These are phyloP conservation scores for Taphrina flavorubra DNA, from an alignment of 1,139 yeast species.

Conservation along the genomic window DNA sequence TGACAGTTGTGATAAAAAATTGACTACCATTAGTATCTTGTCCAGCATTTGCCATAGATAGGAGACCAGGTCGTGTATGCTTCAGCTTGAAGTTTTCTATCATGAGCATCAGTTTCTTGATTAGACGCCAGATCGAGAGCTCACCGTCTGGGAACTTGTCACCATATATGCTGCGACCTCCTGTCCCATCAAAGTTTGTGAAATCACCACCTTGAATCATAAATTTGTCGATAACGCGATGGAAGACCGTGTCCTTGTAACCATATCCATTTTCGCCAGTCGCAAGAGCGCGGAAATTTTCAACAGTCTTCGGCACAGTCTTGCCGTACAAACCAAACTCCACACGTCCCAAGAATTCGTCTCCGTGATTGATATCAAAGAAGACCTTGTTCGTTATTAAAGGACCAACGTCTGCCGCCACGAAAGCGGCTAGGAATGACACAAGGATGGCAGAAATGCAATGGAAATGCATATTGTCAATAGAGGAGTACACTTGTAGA, in stretches of 20 bases:
- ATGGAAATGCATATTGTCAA: background rate
- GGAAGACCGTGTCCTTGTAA: constrained; percentile 84
- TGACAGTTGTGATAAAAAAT: constrained; percentile 80
- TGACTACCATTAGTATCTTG: constrained; percentile 96
- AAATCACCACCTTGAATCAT: constrained; percentile 99
- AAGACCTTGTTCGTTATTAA: constrained; percentile 58
- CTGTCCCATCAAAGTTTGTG: constrained; percentile 85
- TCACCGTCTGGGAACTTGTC: constrained; percentile 92
- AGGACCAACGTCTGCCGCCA: constrained; percentile 40
- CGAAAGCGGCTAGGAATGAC: constrained; percentile 3
- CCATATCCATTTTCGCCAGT: constrained; percentile 80
- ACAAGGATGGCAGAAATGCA: constrained; percentile 3
- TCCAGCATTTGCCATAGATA: constrained; percentile 95
- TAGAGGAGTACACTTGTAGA: too few species aligned
- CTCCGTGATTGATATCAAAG: constrained; percentile 86
- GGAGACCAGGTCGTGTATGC: constrained; percentile 76
- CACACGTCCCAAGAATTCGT: constrained; percentile 70
- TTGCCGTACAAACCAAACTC: constrained; percentile 83
- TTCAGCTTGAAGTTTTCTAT: constrained; percentile 63
- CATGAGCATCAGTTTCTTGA: background rate
- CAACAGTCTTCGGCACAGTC: constrained; percentile 91
- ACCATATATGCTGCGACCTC: constrained; percentile 94
- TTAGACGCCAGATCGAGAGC: background rate
- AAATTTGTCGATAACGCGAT: constrained; percentile 75
- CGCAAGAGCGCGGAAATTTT: constrained; percentile 86